A percentile compares a stretch with the other conserved stretches of the same genome.
Conservation (phyloP, 1,284 basidiomycete genomes). For the Irpex sp. region DNA sequence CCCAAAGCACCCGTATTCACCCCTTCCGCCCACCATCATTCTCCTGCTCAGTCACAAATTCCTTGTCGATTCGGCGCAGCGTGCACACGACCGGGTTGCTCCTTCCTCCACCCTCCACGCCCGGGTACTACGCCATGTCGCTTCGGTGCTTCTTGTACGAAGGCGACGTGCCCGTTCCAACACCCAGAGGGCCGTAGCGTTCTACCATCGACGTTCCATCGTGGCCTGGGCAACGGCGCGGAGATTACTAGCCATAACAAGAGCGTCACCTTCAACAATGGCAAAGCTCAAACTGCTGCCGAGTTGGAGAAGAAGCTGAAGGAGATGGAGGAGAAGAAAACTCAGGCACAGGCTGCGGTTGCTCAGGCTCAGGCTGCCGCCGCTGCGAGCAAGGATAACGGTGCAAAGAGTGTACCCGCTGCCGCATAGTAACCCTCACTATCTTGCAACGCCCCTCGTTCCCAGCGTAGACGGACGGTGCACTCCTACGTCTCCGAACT, state of each 20-base stretch:
- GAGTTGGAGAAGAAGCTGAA: slow-evolving; percentile 56
- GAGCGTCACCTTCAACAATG: slow-evolving; percentile 55
- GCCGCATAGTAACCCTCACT: slow-evolving; percentile 35
- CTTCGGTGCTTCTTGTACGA: slow-evolving; percentile 77
- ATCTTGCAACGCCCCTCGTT: neutral
- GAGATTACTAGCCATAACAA: slow-evolving; percentile 54
- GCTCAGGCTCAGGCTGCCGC: slow-evolving; percentile 49
- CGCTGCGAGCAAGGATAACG: slow-evolving; percentile 56
- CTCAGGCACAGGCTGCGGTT: slow-evolving; percentile 54
- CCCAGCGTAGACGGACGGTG: no score
- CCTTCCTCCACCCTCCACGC: slow-evolving; percentile 62
- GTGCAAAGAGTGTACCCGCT: slow-evolving; percentile 48
- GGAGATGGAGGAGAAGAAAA: slow-evolving; percentile 55
- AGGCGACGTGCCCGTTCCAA: slow-evolving; percentile 70
- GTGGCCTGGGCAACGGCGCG: slow-evolving; percentile 60
- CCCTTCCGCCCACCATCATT: slow-evolving; percentile 22
- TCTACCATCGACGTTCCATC: slow-evolving; percentile 72
- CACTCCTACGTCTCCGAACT: neutral
- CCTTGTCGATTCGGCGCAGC: slow-evolving; percentile 73
- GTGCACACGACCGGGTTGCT: slow-evolving; percentile 74
- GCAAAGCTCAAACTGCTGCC: slow-evolving; percentile 35
- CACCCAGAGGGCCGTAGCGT: slow-evolving; percentile 76
- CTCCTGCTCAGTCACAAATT: slow-evolving; percentile 29
- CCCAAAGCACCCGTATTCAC: slow-evolving; percentile 25
- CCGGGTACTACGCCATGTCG: slow-evolving; percentile 51